Percentiles rank a stretch among this genome's conserved stretches.
Conservation (phyloP, 2,329 filamentous ascomycete genomes). For the Diaporthe vaccinii region DNA sequence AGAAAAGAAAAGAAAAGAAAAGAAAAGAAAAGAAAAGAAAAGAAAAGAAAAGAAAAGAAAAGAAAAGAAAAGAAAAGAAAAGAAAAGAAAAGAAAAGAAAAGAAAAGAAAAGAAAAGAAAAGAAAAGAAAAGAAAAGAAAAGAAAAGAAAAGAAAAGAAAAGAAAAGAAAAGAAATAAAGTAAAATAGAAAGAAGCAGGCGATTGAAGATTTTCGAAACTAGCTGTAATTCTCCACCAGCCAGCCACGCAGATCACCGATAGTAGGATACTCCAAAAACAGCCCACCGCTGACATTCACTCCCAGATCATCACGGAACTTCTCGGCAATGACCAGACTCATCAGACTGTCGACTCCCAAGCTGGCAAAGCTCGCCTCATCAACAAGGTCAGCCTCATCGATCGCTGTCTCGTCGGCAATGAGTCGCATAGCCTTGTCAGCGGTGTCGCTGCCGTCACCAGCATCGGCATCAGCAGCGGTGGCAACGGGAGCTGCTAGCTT, state of each 20-base stretch:
- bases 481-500: not conserved
- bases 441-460: not conserved
- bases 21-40: too few species aligned
- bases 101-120: not conserved
- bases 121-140: not conserved
- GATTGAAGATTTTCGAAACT: not conserved
- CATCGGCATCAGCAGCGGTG: not conserved
- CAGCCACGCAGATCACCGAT: constrained; percentile 30
- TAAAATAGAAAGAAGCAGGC: not conserved
- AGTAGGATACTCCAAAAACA: constrained; percentile 16
- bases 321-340: constrained; percentile 11
- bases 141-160: too few species aligned
- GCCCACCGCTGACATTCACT: constrained; percentile 1
- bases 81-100: too few species aligned
- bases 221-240: constrained; percentile 32
- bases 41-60: not conserved
- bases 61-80: not conserved
- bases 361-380: constrained; percentile 3
- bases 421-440: not conserved
- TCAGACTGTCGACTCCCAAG: constrained; percentile 14
- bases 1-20: too few species aligned
- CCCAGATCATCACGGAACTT: constrained; percentile 19
- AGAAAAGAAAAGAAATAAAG: too few species aligned
- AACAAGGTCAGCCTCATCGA: not conserved
- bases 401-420: constrained; percentile 5